Evolutionary conservation across 345 rosid genomes (phyloP).

Genomic region (Populus tremula): DNA sequence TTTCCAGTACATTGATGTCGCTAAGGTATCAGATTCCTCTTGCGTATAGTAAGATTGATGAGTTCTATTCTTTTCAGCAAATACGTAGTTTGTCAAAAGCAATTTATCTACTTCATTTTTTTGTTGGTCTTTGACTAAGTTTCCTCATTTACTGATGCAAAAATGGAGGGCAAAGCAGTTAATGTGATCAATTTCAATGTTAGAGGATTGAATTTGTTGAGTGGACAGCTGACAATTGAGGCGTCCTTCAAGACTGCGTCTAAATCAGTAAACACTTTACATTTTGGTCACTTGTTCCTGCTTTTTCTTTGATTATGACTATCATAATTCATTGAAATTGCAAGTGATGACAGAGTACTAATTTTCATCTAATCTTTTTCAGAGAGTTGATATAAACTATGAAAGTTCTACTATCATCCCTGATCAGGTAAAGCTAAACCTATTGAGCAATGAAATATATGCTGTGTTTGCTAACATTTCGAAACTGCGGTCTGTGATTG

Average conservation of each 20-base stretch:
- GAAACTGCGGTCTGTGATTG: background rate
- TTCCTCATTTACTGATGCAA: slow-evolving; percentile 27
- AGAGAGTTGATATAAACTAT: slow-evolving; percentile 72
- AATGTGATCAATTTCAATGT: slow-evolving; percentile 82
- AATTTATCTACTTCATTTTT: background rate
- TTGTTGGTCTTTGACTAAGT: slow-evolving; percentile 22
- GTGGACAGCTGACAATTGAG: slow-evolving; percentile 71
- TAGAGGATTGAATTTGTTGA: slow-evolving; percentile 63
- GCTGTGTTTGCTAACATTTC: background rate
- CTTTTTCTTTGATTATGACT: background rate
- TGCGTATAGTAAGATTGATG: background rate
- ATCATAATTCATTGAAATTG: background rate
- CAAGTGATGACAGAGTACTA: background rate
- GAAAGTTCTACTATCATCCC: slow-evolving; percentile 69
- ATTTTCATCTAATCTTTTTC: slow-evolving; percentile 18
- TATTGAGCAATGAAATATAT: background rate
- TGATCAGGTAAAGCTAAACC: slow-evolving; percentile 48
- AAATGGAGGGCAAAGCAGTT: slow-evolving; percentile 83
- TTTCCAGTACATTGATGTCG: slow-evolving; percentile 65
- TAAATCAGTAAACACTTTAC: slow-evolving; percentile 45
- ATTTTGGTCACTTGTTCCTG: background rate
- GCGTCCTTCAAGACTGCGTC: slow-evolving; percentile 72
- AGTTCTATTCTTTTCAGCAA: background rate
- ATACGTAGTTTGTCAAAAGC: background rate
- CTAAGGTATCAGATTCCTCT: slow-evolving; percentile 43